Percentiles rank a stretch among this genome's conserved stretches.
These are phyloP conservation scores for Penicillium soppii DNA, from an alignment of 495 filamentous ascomycete species.

Conservation along the genomic window DNA sequence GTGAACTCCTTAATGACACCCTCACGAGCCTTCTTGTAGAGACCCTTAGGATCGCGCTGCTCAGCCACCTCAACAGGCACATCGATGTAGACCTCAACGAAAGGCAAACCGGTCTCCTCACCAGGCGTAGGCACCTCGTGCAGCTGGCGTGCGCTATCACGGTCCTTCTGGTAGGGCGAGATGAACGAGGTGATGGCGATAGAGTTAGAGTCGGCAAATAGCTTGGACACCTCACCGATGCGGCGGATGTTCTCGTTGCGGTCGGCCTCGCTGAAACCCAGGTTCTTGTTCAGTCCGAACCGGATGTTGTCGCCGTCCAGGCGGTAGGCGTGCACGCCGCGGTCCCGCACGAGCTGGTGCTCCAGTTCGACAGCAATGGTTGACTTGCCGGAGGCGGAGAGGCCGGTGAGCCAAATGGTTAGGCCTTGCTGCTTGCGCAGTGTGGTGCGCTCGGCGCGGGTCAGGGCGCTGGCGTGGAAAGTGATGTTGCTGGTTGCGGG, in stretches of 20 bases:
- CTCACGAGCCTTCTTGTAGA: conserved; percentile 93
- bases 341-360: conserved; percentile 76
- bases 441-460: conserved; percentile 75
- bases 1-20: conserved; percentile 98
- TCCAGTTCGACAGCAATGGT: conserved; percentile 95
- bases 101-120: conserved; percentile 64
- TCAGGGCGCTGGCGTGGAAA: conserved; percentile 89
- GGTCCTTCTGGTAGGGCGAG: conserved; percentile 86
- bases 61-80: conserved; percentile 88
- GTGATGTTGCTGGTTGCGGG: conserved; percentile 80
- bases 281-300: conserved; percentile 95
- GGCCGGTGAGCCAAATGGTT: conserved; percentile 96
- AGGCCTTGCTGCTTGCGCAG: conserved; percentile 83
- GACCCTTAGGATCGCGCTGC: conserved; percentile 89
- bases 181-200: conserved; percentile 96
- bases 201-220: conserved; percentile 87
- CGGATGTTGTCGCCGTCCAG: conserved; percentile 98
- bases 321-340: conserved; percentile 81
- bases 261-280: conserved; percentile 90
- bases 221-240: conserved; percentile 93
- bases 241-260: conserved; percentile 96
- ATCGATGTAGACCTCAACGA: conserved; percentile 92
- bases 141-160: conserved; percentile 74
- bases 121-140: conserved; percentile 58
- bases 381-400: conserved; percentile 93